Percentiles rank a stretch among this genome's conserved stretches.
Evolutionary conservation across 805 yeast genomes (phyloP).

Genomic region (Jamesozyma jinghongensis): DNA sequence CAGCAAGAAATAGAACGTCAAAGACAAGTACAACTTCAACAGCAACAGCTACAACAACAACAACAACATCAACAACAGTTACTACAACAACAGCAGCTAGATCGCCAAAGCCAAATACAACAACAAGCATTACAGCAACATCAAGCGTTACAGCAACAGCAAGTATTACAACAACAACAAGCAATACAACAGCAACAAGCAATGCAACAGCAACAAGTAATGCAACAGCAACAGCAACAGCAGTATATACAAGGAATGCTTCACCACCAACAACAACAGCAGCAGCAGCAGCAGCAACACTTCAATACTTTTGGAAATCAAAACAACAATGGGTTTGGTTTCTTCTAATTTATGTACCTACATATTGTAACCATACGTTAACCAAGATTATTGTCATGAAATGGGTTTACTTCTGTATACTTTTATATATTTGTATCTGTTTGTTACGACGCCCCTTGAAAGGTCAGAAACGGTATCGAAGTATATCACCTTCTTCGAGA

Average conservation of each 20-base stretch:
- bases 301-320: not conserved
- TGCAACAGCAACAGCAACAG: slow-evolving; percentile 1
- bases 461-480: no score
- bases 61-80: slow-evolving; percentile 3
- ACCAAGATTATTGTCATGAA: not conserved
- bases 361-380: no score
- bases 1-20: slow-evolving; percentile 16
- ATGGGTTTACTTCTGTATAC: not conserved
- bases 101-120: no score
- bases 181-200: slow-evolving; percentile 2
- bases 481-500: not conserved
- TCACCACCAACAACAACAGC: slow-evolving; percentile 1
- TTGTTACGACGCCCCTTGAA: no score
- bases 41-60: slow-evolving; percentile 1
- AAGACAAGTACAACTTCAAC: slow-evolving; percentile 15
- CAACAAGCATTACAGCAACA: not conserved
- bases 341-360: not conserved
- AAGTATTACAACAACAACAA: slow-evolving; percentile 1
- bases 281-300: slow-evolving; percentile 2
- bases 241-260: not conserved
- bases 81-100: slow-evolving; percentile 2
- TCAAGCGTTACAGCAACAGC: slow-evolving; percentile 1
- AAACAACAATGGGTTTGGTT: not conserved
- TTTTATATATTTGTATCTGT: not conserved
- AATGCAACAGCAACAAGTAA: slow-evolving; percentile 2